phyloP scores from a whole-genome alignment of 75 land plant species.

The Cryptomeria japonica region DNA sequence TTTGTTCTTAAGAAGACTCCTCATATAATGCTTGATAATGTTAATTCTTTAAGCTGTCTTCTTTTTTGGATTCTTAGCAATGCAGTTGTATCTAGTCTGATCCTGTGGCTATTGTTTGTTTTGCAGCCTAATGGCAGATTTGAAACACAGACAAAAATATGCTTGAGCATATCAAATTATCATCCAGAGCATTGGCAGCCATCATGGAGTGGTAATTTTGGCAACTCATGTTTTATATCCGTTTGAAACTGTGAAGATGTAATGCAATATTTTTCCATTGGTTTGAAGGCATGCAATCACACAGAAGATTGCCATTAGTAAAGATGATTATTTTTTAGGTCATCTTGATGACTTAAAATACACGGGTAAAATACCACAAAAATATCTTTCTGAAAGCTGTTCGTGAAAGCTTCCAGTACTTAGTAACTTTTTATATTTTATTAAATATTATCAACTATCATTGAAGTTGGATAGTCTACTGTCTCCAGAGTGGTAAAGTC shows the following conservation, averaged over 20 bases:
- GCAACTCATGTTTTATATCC: not conserved
- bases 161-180: slow-evolving; percentile 93
- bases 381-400: no score
- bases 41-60: not conserved
- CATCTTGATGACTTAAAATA: no score
- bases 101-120: not conserved
- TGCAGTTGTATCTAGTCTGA: not conserved
- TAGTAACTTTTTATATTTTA: no score
- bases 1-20: not conserved
- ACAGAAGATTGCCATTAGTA: no score
- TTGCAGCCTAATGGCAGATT: slow-evolving; percentile 96
- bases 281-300: no score
- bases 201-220: slow-evolving; percentile 92
- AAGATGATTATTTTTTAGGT: no score
- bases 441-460: not conserved
- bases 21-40: not conserved
- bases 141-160: slow-evolving; percentile 96
- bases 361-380: no score
- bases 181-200: slow-evolving; percentile 99
- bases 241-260: not conserved
- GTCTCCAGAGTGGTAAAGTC: not conserved
- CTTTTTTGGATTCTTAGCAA: not conserved
- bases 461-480: not conserved
- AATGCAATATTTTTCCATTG: no score
- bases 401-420: no score